These are phyloP conservation scores for Glutinoglossum americanum DNA, from an alignment of 495 filamentous ascomycete species.

Conservation along the genomic window DNA sequence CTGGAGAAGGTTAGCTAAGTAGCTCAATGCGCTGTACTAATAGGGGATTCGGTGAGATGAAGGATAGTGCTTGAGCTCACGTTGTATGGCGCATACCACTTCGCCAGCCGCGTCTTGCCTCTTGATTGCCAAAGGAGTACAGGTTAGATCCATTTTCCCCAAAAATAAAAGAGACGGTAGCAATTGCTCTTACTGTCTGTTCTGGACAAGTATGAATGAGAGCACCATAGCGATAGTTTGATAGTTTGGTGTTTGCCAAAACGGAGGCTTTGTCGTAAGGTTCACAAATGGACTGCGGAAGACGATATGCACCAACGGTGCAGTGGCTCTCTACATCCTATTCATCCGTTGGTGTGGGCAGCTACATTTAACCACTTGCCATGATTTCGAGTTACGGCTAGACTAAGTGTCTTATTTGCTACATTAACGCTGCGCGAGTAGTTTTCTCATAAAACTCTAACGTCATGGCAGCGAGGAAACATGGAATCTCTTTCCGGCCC, in stretches of 20 bases:
- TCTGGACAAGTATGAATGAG: slow-evolving; percentile 92
- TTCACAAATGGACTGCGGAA: neutral
- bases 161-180: neutral
- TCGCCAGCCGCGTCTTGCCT: slow-evolving; percentile 94
- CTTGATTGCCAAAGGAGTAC: slow-evolving; percentile 22
- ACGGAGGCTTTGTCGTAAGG: neutral
- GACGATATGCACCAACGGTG: neutral
- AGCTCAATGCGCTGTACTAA: neutral
- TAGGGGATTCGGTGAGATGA: neutral
- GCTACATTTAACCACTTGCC: neutral
- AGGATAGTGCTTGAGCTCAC: slow-evolving; percentile 19
- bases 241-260: neutral
- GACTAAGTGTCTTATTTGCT: neutral
- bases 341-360: neutral
- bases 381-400: neutral
- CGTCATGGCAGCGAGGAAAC: slow-evolving; percentile 73
- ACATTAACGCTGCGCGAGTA: slow-evolving; percentile 30
- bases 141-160: neutral
- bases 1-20: slow-evolving; percentile 13
- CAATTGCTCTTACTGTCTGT: slow-evolving; percentile 53
- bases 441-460: slow-evolving; percentile 81
- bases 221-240: slow-evolving; percentile 38
- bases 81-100: slow-evolving; percentile 96
- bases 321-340: too few species aligned
- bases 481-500: slow-evolving; percentile 73